Conservation (phyloP, 352 stramenopile species). For the Phytopythium sindhum region DNA sequence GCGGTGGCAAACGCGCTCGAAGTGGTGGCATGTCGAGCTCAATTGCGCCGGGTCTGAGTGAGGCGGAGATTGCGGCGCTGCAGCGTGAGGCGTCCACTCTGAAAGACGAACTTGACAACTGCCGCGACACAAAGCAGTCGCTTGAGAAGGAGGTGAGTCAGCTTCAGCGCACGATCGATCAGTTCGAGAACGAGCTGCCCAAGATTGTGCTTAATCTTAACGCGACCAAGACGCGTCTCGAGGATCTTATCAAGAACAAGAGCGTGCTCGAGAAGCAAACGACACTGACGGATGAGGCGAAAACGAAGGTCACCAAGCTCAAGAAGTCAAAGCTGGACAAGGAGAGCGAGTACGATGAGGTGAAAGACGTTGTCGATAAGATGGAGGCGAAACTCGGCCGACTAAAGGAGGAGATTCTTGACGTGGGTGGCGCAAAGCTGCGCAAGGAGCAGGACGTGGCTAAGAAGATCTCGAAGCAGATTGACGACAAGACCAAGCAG, state of each 20-base stretch:
- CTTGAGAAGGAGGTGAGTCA: conserved; percentile 85
- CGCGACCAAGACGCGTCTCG: conserved; percentile 56
- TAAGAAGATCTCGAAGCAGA: conserved; percentile 77
- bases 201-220: conserved; percentile 88
- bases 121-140: conserved; percentile 59
- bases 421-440: conserved; percentile 92
- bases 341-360: conserved; percentile 81
- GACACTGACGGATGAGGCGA: conserved; percentile 82
- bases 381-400: conserved; percentile 83
- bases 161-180: conserved; percentile 86
- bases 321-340: conserved; percentile 83
- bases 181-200: conserved; percentile 87
- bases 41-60: conserved; percentile 45
- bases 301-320: conserved; percentile 85
- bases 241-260: conserved; percentile 60
- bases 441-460: conserved; percentile 92
- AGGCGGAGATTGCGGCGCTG: conserved; percentile 60
- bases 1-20: conserved; percentile 92
- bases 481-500: conserved; percentile 88
- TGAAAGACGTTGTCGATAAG: conserved; percentile 58
- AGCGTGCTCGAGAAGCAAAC: conserved; percentile 82
- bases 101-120: conserved; percentile 45
- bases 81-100: conserved; percentile 52
- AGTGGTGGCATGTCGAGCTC: conserved; percentile 93
- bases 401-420: conserved; percentile 94